phyloP scores from a whole-genome alignment of 2,329 filamentous ascomycete genomes.

The Colletotrichum shisoi region DNA sequence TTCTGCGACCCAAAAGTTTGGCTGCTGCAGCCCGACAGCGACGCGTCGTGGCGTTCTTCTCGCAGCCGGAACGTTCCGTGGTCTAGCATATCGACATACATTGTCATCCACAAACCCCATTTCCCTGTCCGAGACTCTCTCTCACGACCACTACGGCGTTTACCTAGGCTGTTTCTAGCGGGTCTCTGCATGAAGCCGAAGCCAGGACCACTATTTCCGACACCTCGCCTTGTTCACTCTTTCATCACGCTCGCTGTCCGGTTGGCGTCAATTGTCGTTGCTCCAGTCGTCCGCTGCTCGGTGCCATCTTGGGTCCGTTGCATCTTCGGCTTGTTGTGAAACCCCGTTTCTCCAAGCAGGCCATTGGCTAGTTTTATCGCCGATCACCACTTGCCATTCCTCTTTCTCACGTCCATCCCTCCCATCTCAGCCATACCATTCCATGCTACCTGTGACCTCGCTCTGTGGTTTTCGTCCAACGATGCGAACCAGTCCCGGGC shows the following conservation, averaged over 20 bases:
- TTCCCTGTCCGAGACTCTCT: background rate
- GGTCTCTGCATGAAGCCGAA: background rate
- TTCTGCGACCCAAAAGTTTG: constrained; percentile 1
- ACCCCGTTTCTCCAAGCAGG: constrained; percentile 16
- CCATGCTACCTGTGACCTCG: constrained; percentile 13
- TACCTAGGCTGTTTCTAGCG: constrained; percentile 18
- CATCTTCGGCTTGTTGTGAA: constrained; percentile 2
- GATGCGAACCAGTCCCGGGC: constrained; percentile 14
- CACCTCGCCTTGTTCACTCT: background rate
- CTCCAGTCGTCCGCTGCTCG: background rate
- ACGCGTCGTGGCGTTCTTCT: constrained; percentile 1
- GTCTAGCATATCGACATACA: background rate
- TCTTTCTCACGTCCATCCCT: background rate
- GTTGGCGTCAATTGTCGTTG: background rate
- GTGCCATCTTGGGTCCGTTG: constrained; percentile 10
- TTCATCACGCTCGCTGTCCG: background rate
- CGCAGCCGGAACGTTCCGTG: constrained; percentile 1
- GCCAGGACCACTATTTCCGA: constrained; percentile 28
- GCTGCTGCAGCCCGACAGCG: constrained; percentile 10
- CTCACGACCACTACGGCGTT: background rate
- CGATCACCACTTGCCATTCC: constrained; percentile 14
- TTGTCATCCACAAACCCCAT: background rate
- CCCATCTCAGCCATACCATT: constrained; percentile 10
- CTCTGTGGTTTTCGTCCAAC: constrained; percentile 1
- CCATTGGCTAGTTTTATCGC: constrained; percentile 22